A percentile compares a stretch with the other conserved stretches of the same genome.
These are phyloP conservation scores for Xylaria sp. DNA, from an alignment of 2,329 filamentous ascomycete species.

Conservation along the genomic window DNA sequence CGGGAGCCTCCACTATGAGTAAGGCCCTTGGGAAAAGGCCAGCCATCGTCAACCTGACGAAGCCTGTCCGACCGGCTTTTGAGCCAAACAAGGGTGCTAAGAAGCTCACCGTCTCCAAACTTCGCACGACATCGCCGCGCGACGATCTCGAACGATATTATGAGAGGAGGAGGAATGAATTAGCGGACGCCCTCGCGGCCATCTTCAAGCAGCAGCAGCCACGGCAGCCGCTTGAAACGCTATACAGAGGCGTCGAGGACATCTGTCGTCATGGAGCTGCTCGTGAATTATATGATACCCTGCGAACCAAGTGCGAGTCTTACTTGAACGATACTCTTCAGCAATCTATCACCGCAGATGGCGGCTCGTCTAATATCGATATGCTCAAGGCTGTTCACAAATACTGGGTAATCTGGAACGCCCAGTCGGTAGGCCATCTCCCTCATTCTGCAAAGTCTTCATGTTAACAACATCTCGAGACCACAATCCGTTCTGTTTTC, in stretches of 20 bases:
- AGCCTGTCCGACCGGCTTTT: constrained; percentile 59
- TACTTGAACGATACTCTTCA: constrained; percentile 74
- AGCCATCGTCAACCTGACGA: constrained; percentile 59
- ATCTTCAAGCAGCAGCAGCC: constrained; percentile 76
- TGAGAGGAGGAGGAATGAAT: constrained; percentile 75
- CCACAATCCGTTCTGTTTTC: constrained; percentile 85
- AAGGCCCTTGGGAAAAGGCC: constrained; percentile 37
- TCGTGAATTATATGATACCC: constrained; percentile 70
- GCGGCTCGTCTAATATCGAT: constrained; percentile 67
- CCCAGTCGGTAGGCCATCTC: constrained; percentile 70
- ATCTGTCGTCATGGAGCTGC: constrained; percentile 83
- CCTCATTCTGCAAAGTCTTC: neutral
- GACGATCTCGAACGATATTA: constrained; percentile 81
- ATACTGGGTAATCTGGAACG: constrained; percentile 81
- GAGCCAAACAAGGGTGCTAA: constrained; percentile 81
- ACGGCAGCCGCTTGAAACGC: constrained; percentile 80
- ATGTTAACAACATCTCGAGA: constrained; percentile 44
- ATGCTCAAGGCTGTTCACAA: constrained; percentile 66
- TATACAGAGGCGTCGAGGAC: constrained; percentile 93
- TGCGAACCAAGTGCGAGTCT: constrained; percentile 72
- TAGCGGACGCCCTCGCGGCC: constrained; percentile 76
- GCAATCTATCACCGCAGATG: constrained; percentile 61
- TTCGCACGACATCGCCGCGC: constrained; percentile 68
- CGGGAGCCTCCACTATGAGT: constrained; percentile 34
- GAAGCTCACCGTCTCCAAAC: constrained; percentile 93